Evolutionary conservation across 2,329 filamentous ascomycete genomes (phyloP).

Genomic region (Helotiales sp.): DNA sequence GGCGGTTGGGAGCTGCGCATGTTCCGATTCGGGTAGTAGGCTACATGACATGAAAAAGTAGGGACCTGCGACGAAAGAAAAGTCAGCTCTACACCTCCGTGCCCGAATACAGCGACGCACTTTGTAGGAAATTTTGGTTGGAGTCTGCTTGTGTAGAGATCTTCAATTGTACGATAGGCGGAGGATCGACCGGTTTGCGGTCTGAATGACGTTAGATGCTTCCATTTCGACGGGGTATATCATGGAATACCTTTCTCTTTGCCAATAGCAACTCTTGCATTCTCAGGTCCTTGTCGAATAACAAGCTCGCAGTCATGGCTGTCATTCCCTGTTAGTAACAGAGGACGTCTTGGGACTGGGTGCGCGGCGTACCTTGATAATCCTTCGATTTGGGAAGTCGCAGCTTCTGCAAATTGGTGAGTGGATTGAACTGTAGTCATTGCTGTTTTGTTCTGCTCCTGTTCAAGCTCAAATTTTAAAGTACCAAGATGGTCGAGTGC

Average conservation of each 20-base stretch:
- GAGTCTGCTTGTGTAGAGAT: slow-evolving; percentile 53
- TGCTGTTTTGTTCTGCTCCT: slow-evolving; percentile 1
- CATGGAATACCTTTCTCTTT: slow-evolving; percentile 71
- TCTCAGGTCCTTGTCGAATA: slow-evolving; percentile 70
- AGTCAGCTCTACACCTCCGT: background rate
- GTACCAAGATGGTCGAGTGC: background rate
- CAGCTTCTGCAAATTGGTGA: slow-evolving; percentile 39
- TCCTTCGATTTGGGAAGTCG: slow-evolving; percentile 31
- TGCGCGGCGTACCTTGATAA: slow-evolving; percentile 34
- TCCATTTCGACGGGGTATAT: background rate
- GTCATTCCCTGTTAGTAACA: slow-evolving; percentile 23
- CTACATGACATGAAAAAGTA: slow-evolving; percentile 56
- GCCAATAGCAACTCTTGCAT: slow-evolving; percentile 70
- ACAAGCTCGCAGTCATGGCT: slow-evolving; percentile 61
- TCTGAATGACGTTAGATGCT: slow-evolving; percentile 52
- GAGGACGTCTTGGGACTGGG: background rate
- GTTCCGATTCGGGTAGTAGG: slow-evolving; percentile 40
- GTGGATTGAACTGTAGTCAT: slow-evolving; percentile 16
- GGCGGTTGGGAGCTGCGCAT: background rate
- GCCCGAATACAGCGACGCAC: slow-evolving; percentile 51
- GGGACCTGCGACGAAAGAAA: slow-evolving; percentile 45
- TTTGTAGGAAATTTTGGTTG: slow-evolving; percentile 57
- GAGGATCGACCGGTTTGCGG: slow-evolving; percentile 86
- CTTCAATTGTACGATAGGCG: slow-evolving; percentile 78
- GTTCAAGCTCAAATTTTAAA: background rate